These are phyloP conservation scores for Colletotrichum trifolii DNA, from an alignment of 2,329 filamentous ascomycete species.

Conservation along the genomic window DNA sequence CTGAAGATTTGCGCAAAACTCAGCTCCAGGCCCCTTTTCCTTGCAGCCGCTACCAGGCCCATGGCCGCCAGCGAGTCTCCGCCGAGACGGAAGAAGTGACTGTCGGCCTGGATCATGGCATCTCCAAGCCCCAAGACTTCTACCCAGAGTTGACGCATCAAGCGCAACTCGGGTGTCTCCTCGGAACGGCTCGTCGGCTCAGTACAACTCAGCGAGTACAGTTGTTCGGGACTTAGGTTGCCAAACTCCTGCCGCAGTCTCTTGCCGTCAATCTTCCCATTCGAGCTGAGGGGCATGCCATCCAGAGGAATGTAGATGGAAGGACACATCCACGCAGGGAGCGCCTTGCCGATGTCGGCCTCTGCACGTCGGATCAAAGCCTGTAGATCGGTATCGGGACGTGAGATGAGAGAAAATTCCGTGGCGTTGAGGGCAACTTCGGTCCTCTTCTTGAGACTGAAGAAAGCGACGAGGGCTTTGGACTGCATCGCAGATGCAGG, in stretches of 20 bases:
- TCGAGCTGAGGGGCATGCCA: slow-evolving; percentile 14
- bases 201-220: slow-evolving; percentile 9
- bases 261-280: slow-evolving; percentile 25
- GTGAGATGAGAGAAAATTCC: neutral
- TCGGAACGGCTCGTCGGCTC: neutral
- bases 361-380: slow-evolving; percentile 3
- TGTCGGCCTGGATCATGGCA: slow-evolving; percentile 30
- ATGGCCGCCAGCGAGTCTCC: slow-evolving; percentile 43
- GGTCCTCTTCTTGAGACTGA: slow-evolving; percentile 1
- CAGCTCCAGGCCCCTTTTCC: slow-evolving; percentile 6
- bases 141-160: slow-evolving; percentile 21
- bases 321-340: slow-evolving; percentile 31
- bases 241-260: slow-evolving; percentile 11
- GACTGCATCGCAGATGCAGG: neutral
- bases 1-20: slow-evolving; percentile 26
- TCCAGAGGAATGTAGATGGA: slow-evolving; percentile 26
- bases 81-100: slow-evolving; percentile 41
- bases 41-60: slow-evolving; percentile 30
- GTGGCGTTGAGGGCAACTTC: no score
- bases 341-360: neutral
- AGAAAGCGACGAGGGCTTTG: slow-evolving; percentile 25
- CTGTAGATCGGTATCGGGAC: neutral
- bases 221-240: slow-evolving; percentile 11
- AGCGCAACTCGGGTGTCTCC: slow-evolving; percentile 1
- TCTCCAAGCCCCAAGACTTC: slow-evolving; percentile 15